Evolutionary conservation across 2,329 filamentous ascomycete genomes (phyloP), one percentile per base, ranked within the genome.

Genomic region (Dactylella cylindrospora): DNA sequence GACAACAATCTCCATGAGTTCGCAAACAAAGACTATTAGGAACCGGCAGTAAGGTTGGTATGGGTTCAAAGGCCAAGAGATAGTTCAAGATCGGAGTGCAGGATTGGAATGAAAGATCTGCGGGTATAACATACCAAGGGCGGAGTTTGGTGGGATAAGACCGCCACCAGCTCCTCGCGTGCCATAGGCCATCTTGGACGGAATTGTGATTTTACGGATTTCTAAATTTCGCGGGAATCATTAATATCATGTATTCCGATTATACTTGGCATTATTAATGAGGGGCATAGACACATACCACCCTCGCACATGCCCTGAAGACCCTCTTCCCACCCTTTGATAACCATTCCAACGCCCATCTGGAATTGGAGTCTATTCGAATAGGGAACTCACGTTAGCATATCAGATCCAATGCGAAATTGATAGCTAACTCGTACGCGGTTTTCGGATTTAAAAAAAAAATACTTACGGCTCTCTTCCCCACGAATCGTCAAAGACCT

Each of bases 321-420:
- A 13, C 28, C 59, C 1, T 28, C 5, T 17, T 64, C 47, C 29
- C 52, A 22, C 6, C 59, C 59, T 32, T 51, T 23, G n/a, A 64
- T 50, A 2, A 55, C 50, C 13, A 64, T 4, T 0, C 47, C 47
- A 10, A 50, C 36, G n/a, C 59, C 59, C 5, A 64, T 10, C 38
- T 54, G 49, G 59, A 64, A 64, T 20, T 49, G 36, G 41, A 47
- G 44, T 41, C 59, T 64, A 45, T 39, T 29, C n/a, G 26, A 4
- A 19, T 29, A 40, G n/a, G n/a, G n/a, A n/a, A n/a, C n/a, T n/a
- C n/a, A 32, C 20, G 19, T 3, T 28, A 28, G 20, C 12, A 7
- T 10, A 19, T 50, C 32, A 50, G 35, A 9, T 10, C 20, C 8
- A 8, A 23, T 4, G 12, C 2, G 5, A 28, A 19, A 7, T 29